Conservation (phyloP, 129 eudicot species). For the Saussurea involucrata region DNA sequence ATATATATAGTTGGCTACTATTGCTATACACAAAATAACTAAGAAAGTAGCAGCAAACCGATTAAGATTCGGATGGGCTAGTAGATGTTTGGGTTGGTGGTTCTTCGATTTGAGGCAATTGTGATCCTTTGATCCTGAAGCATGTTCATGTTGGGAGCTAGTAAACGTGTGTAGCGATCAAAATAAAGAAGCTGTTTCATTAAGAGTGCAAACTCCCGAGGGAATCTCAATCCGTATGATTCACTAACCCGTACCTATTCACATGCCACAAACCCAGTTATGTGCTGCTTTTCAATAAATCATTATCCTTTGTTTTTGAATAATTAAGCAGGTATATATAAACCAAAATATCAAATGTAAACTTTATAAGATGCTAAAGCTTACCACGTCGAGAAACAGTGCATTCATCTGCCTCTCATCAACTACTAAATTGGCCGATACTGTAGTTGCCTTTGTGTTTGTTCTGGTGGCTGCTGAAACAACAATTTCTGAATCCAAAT, state of each 20-base stretch:
- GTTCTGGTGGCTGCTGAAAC: constrained; percentile 86
- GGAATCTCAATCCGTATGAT: constrained; percentile 93
- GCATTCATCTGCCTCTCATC: constrained; percentile 99
- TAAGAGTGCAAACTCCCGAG: constrained; percentile 96
- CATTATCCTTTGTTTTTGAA: background rate
- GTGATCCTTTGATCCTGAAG: constrained; percentile 83
- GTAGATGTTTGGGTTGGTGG: constrained; percentile 38
- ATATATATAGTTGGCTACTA: background rate
- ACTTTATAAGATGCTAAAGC: constrained; percentile 17
- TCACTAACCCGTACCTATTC: constrained; percentile 87
- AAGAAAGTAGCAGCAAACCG: constrained; percentile 3
- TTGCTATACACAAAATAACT: constrained; percentile 16
- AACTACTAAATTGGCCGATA: constrained; percentile 79
- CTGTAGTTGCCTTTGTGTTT: constrained; percentile 70
- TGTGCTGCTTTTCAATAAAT: background rate
- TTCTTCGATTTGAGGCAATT: constrained; percentile 67
- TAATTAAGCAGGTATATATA: background rate
- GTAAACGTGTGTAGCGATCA: constrained; percentile 93
- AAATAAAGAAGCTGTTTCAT: constrained; percentile 96
- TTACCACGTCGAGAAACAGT: constrained; percentile 88
- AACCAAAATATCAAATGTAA: background rate
- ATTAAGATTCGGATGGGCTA: constrained; percentile 12
- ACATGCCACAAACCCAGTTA: constrained; percentile 12
- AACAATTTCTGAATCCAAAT: constrained; percentile 86
- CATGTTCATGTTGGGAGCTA: constrained; percentile 98